Evolutionary conservation across 164 flowering plant genomes (phyloP), one percentile per base, ranked within the genome.

Genomic region (Berberis thunbergii): DNA sequence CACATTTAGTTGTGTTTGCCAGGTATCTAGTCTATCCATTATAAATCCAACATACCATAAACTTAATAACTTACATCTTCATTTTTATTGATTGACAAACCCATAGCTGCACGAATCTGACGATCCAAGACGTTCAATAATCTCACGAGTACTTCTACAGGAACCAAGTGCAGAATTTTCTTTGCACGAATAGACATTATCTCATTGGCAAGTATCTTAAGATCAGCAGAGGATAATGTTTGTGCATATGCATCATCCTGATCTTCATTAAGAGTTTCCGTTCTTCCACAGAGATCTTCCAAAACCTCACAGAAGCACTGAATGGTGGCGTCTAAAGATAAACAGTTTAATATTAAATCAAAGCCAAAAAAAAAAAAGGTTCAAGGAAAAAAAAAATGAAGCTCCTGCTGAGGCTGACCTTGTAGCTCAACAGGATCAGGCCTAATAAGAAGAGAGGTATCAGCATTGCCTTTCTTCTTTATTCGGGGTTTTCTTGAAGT

Each of bases 61-160:
- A 26, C 26, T 26, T 26, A 26, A 39, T 43, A 12, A 80, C 97
- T 86, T 80, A 94, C 99, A 77, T 72, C 75, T 70, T 85, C 95
- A 76, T 74, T 77, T 60, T 93, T 91, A 72, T 78, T 81, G 60
- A 94, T 62, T 0, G 96, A 89, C 60, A 91, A 66, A 59, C 97
- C 96, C 75, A 84, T 94, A 53, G 97, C 90, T 8, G 80, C 81
- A 73, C 82, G 99, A 75, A 94, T 86, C 67, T 94, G 97, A 69
- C 83, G 84, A 79, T 91, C 99, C 57, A 94, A 73, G 70, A 86
- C 82, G 66, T 64, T 83, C 56, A 94, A 73, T 43, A 84, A 71
- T 67, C 88, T 86, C 40, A 76, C 81, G 62, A 94, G 90, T 73
- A 63, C 70, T 66, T 86, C 92, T 66, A 80, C 86, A 69, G 97